These are phyloP conservation scores for Oryza punctata DNA, from an alignment of 176 grass and related monocot genomes.

Conservation along the genomic window DNA sequence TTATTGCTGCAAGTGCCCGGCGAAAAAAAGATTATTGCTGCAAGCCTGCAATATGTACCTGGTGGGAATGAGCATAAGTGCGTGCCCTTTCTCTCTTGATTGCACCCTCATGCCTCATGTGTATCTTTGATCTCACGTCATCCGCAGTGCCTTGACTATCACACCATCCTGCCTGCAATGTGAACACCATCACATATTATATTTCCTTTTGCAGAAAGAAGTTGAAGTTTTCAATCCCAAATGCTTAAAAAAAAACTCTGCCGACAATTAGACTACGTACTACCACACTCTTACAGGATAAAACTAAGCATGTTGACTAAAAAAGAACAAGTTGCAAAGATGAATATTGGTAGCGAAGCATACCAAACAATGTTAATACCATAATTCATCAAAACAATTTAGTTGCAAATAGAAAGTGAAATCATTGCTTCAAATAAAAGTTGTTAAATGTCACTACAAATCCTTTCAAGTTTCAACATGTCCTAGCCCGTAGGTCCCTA, in stretches of 20 bases:
- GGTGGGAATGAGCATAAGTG: constrained; percentile 73
- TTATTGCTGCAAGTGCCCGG: background rate
- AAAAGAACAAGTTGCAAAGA: background rate
- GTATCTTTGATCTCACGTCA: constrained; percentile 69
- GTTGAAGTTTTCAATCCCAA: background rate
- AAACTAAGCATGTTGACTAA: background rate
- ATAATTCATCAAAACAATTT: constrained; percentile 6
- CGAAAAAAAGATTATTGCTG: background rate
- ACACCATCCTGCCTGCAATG: constrained; percentile 81
- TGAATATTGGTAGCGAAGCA: constrained; percentile 27
- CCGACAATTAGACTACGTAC: background rate
- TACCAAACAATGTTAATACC: constrained; percentile 2
- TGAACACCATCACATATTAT: constrained; percentile 10
- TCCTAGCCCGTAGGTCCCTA: no score
- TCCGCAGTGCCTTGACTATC: constrained; percentile 68
- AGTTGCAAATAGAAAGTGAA: background rate
- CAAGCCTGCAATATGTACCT: constrained; percentile 47
- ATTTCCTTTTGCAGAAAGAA: background rate
- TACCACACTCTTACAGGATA: background rate
- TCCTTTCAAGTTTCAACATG: background rate
- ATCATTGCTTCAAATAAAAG: background rate
- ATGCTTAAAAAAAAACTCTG: background rate
- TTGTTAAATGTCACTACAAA: background rate
- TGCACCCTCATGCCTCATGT: constrained; percentile 79
- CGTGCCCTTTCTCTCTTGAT: constrained; percentile 76